These are phyloP conservation scores for Penicillium vulpinum DNA, from an alignment of 2,329 filamentous ascomycete species.

Conservation along the genomic window DNA sequence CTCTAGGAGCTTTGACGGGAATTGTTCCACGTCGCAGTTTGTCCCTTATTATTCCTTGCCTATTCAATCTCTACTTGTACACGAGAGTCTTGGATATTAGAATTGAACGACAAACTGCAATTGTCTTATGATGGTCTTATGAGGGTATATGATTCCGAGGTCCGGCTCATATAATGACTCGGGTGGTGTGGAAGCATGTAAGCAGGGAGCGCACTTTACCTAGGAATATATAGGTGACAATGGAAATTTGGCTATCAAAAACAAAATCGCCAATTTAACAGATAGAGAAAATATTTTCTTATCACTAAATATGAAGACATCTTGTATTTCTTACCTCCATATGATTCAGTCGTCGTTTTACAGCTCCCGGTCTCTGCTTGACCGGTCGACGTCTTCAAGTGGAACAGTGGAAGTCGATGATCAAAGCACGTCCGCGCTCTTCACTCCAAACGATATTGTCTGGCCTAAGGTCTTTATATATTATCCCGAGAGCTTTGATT, in stretches of 20 bases:
- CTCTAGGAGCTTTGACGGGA: no score
- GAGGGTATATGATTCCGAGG: neutral
- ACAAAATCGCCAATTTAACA: constrained; percentile 2
- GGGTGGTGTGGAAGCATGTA: neutral
- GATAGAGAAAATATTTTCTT: neutral
- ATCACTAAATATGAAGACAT: neutral
- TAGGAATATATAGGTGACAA: neutral
- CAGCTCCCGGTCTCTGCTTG: neutral
- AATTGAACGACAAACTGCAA: neutral
- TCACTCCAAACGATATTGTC: constrained; percentile 28
- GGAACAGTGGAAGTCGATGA: constrained; percentile 27
- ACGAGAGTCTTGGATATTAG: no score
- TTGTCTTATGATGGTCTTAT: neutral
- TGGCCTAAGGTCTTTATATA: constrained; percentile 21
- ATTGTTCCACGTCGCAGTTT: no score
- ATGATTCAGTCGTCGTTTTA: constrained; percentile 3
- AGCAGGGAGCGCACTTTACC: neutral
- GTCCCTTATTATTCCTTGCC: no score
- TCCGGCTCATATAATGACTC: neutral
- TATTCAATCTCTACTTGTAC: no score
- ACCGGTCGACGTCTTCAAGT: constrained; percentile 11
- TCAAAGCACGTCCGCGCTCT: constrained; percentile 23
- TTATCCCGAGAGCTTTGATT: constrained; percentile 9
- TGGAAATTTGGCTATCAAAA: neutral
- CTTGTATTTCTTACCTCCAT: no score